Percentiles rank a stretch among this genome's conserved stretches.
Evolutionary conservation across 352 stramenopile species (phyloP).

Genomic region (Pelagophyceae sp.): DNA sequence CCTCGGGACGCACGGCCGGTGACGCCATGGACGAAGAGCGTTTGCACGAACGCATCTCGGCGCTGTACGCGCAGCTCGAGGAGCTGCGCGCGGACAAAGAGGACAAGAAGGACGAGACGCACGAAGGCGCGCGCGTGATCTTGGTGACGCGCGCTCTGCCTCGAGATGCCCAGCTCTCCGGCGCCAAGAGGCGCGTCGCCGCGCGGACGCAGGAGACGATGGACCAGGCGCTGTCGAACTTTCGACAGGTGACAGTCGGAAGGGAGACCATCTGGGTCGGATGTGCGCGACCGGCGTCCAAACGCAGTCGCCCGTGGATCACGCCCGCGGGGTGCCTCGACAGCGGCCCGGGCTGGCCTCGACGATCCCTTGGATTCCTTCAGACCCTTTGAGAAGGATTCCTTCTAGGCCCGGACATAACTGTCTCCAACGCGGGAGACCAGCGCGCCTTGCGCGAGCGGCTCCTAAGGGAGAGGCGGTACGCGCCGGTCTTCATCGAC

Average conservation of each 20-base stretch:
- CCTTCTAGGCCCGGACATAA: no score
- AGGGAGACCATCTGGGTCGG: background rate
- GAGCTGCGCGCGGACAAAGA: background rate
- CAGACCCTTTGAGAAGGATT: no score
- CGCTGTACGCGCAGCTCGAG: conserved; percentile 9
- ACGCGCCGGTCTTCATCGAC: conserved; percentile 8
- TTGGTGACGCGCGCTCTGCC: conserved; percentile 6
- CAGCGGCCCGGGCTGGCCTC: no score
- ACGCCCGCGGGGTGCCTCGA: no score
- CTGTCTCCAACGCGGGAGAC: background rate
- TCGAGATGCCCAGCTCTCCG: background rate
- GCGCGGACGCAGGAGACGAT: background rate
- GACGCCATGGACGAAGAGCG: background rate
- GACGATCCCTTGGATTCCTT: no score
- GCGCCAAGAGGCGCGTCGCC: background rate
- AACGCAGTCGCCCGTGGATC: no score
- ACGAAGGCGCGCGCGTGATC: background rate
- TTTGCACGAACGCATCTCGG: conserved; percentile 2
- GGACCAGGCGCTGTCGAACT: conserved; percentile 12
- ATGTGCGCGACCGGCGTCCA: no score
- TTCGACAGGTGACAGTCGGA: background rate
- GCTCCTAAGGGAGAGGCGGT: background rate
- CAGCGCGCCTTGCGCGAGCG: background rate
- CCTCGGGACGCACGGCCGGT: no score
- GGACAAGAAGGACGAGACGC: background rate